phyloP scores from a whole-genome alignment of 2,329 filamentous ascomycete species.

The Fusarium coffeatum region DNA sequence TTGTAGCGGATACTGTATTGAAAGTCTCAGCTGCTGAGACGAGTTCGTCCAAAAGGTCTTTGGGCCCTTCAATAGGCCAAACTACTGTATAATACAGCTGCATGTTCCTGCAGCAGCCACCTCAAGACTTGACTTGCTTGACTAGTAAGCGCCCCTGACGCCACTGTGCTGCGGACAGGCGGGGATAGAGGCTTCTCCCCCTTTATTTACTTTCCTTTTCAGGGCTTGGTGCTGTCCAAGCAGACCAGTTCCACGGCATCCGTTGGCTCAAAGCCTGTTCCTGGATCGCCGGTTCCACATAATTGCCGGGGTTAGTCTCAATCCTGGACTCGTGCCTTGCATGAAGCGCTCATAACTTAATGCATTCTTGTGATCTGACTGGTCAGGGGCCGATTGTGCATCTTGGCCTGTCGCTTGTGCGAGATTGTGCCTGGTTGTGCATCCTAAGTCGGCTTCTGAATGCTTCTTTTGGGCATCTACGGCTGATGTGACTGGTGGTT shows the following conservation, averaged over 20 bases:
- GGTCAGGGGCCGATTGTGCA: conserved; percentile 33
- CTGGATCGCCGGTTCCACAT: conserved; percentile 17
- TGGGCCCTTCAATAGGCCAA: not conserved
- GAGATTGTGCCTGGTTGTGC: conserved; percentile 30
- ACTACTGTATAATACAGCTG: conserved; percentile 23
- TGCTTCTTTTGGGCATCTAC: conserved; percentile 10
- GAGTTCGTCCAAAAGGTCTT: not conserved
- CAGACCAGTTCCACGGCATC: conserved; percentile 23
- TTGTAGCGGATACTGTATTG: conserved; percentile 23
- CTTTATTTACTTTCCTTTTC: conserved; percentile 42
- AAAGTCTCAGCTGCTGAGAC: conserved; percentile 9
- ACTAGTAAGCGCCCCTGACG: conserved; percentile 32
- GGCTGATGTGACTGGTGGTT: conserved; percentile 27
- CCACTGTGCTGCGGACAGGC: conserved; percentile 32
- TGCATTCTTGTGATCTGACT: conserved; percentile 22
- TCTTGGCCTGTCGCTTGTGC: conserved; percentile 22
- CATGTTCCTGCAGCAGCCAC: conserved; percentile 32
- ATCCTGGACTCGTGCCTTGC: conserved; percentile 33
- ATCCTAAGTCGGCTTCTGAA: conserved; percentile 1
- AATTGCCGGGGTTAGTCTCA: conserved; percentile 20
- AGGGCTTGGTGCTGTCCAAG: conserved; percentile 21
- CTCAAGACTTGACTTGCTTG: conserved; percentile 10
- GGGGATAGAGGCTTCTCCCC: conserved; percentile 25
- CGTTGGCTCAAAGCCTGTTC: conserved; percentile 21
- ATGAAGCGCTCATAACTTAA: conserved; percentile 38